Percentiles rank a stretch among this genome's conserved stretches.
phyloP scores from a whole-genome alignment of 371 early-diverging fungal genomes.

The Mortierella sp. region DNA sequence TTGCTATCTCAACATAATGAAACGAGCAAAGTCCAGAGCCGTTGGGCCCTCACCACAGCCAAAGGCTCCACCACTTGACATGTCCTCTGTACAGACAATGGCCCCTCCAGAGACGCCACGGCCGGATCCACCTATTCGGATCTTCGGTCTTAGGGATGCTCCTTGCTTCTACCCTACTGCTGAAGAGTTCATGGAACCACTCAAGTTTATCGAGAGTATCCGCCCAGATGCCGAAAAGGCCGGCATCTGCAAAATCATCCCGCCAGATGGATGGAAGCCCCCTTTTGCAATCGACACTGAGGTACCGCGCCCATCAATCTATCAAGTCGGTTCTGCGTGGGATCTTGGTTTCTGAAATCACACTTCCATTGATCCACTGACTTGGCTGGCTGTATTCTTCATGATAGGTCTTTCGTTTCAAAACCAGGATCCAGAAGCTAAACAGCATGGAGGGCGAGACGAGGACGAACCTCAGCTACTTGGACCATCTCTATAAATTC shows the following conservation, averaged over 20 bases:
- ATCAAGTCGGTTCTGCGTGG: no score
- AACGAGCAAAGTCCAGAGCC: slow-evolving; percentile 29
- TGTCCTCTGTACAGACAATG: slow-evolving; percentile 50
- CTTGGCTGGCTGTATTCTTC: not conserved
- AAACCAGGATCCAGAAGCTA: slow-evolving; percentile 89
- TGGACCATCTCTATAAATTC: slow-evolving; percentile 89
- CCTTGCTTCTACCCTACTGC: slow-evolving; percentile 87
- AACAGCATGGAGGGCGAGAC: slow-evolving; percentile 93
- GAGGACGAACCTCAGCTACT: slow-evolving; percentile 85
- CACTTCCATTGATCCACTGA: no score
- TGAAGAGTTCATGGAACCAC: slow-evolving; percentile 89
- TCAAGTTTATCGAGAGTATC: slow-evolving; percentile 86
- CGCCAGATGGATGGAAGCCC: slow-evolving; percentile 87
- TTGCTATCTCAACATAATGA: slow-evolving; percentile 28
- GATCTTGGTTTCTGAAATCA: no score
- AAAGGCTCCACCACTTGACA: slow-evolving; percentile 48
- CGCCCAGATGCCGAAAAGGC: slow-evolving; percentile 81
- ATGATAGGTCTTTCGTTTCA: slow-evolving; percentile 85
- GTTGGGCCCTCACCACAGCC: slow-evolving; percentile 17
- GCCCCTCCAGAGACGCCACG: slow-evolving; percentile 50
- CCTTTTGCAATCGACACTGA: slow-evolving; percentile 85
- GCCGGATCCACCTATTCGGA: slow-evolving; percentile 50
- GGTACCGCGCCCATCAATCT: slow-evolving; percentile 58
- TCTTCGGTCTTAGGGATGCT: slow-evolving; percentile 77
- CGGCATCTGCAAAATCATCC: slow-evolving; percentile 94